Evolutionary conservation across 2,329 filamentous ascomycete genomes (phyloP), one percentile per base, ranked within the genome.

Genomic region (Trichoderma aggressivum): DNA sequence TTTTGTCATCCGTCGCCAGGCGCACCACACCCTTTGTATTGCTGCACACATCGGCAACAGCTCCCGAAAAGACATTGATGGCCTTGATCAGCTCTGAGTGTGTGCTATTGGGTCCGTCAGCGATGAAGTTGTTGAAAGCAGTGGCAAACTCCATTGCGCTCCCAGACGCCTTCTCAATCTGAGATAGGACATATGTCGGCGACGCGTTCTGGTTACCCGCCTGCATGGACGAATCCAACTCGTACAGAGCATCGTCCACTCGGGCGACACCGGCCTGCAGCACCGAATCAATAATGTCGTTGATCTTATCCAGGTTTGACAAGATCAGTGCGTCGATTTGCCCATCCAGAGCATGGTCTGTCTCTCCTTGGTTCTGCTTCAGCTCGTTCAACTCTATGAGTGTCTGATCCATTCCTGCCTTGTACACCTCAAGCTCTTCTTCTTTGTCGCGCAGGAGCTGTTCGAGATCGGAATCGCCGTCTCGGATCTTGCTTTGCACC

Each of bases 131-230:
- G 85, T 98, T 99, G 86, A 98, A 99, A 0, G 96, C 91, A 0
- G 95, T 98, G 1, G 95, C 96, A 81, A 99, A 99, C 80, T 99
- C 96, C 81, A 97, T 98, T 14, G 96, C 94, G 74, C 91, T 97
- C 11, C 94, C 90, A 8, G 94, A 96, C 0, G 96, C 94, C 84
- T 98, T 99, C 80, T 99, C 96, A 71, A 98, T 94, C 80, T 98
- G 95, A 2, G 95, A 98, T 64, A 99, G 86, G 14, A 99, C 94
- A 79, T 97, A 98, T 1, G 95, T 89, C 16, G 96, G 94, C 53
- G 94, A 97, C 1, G 96, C 96, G 78, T 97, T 99, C 83, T 98
- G 96, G 84, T 99, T 99, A 81, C 96, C 96, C 53, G 95, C 96
- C 80, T 98, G 95, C 94, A 98, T 98, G 24, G 92, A 92, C 24